phyloP scores from a whole-genome alignment of 2,329 filamentous ascomycete genomes.

The Rhytidhysteron rufulum region DNA sequence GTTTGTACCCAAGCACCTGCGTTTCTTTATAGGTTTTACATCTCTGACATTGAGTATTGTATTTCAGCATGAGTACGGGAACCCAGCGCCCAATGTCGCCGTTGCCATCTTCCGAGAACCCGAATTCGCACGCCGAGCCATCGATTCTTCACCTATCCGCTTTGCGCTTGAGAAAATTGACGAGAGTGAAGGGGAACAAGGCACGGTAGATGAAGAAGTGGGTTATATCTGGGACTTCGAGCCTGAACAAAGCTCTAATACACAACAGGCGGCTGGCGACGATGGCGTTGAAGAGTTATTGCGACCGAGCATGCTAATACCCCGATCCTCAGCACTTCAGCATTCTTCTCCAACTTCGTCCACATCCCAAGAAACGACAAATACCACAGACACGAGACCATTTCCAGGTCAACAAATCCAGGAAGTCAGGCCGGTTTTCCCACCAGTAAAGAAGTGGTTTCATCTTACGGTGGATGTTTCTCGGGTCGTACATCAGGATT shows the following conservation, averaged over 20 bases:
- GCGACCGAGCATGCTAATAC: constrained; percentile 21
- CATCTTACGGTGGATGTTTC: constrained; percentile 39
- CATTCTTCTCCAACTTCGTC: constrained; percentile 4
- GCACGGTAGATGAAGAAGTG: constrained; percentile 1
- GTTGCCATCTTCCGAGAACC: constrained; percentile 45
- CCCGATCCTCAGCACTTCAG: background rate
- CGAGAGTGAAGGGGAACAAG: constrained; percentile 6
- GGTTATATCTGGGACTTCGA: constrained; percentile 8
- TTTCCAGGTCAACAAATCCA: background rate
- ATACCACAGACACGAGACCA: constrained; percentile 1
- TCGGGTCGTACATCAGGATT: constrained; percentile 38
- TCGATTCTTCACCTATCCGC: constrained; percentile 44
- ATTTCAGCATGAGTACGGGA: constrained; percentile 41
- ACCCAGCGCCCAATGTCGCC: constrained; percentile 38
- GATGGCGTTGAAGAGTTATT: constrained; percentile 28
- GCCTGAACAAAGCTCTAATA: constrained; percentile 8
- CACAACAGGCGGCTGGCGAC: constrained; percentile 6
- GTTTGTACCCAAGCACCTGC: constrained; percentile 16
- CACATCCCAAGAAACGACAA: background rate
- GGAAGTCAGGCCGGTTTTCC: constrained; percentile 5
- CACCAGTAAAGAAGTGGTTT: constrained; percentile 26
- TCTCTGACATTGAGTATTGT: background rate
- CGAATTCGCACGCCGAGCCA: constrained; percentile 37
- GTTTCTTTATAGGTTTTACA: background rate
- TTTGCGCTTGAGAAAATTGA: constrained; percentile 40